A percentile compares a stretch with the other conserved stretches of the same genome.
Evolutionary conservation across 768 basidiomycete species (phyloP).

Genomic region (Mycena alexandri): DNA sequence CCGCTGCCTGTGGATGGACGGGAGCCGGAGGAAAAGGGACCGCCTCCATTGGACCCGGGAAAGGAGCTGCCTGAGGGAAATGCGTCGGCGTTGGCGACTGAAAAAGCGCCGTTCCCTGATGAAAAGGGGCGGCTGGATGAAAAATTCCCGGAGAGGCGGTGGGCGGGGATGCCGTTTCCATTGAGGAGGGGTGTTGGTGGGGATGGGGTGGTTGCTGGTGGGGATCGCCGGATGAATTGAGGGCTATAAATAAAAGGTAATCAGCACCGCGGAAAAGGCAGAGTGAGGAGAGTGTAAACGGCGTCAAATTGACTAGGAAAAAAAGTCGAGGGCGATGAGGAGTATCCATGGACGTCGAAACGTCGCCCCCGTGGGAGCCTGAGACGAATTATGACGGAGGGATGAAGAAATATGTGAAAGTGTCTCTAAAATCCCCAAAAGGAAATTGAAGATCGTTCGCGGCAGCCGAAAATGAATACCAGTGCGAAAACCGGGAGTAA

Average conservation of each 20-base stretch:
- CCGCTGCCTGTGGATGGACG: conserved; percentile 55
- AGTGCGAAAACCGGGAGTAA: not conserved
- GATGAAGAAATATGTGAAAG: too few relatives aligned
- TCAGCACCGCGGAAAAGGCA: conserved; percentile 12
- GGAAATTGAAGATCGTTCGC: conserved; percentile 5
- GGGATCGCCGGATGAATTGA: conserved; percentile 45
- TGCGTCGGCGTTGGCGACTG: conserved; percentile 24
- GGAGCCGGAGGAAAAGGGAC: conserved; percentile 18
- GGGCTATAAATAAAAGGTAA: conserved; percentile 6
- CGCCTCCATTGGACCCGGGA: conserved; percentile 13
- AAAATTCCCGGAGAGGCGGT: conserved; percentile 24
- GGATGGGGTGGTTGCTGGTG: conserved; percentile 34
- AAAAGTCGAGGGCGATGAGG: too few relatives aligned
- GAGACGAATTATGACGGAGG: not conserved
- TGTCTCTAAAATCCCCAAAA: not conserved
- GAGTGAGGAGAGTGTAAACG: too few relatives aligned
- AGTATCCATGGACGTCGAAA: too few relatives aligned
- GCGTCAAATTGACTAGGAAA: too few relatives aligned
- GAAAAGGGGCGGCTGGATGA: conserved; percentile 26
- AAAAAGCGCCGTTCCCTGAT: conserved; percentile 30
- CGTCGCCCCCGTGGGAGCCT: too few relatives aligned
- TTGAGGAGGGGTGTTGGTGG: conserved; percentile 24
- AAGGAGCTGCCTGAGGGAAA: conserved; percentile 27
- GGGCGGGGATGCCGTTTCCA: conserved; percentile 15
- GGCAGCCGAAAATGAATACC: not conserved